A percentile compares a stretch with the other conserved stretches of the same genome.
These are phyloP conservation scores for Verticillium isaacii DNA, from an alignment of 2,329 filamentous ascomycete species.

Conservation along the genomic window DNA sequence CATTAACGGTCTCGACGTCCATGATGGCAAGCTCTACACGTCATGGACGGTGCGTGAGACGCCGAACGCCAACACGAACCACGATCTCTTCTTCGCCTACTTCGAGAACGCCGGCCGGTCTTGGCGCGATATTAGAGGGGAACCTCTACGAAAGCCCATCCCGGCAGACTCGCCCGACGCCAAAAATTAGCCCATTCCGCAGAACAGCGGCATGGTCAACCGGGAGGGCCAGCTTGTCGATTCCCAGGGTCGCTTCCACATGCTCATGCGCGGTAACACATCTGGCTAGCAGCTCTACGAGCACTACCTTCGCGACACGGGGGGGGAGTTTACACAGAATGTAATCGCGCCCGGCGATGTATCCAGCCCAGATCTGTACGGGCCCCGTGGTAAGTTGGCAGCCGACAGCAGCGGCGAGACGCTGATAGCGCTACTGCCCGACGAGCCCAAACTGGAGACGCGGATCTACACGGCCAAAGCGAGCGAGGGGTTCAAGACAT, in stretches of 20 bases:
- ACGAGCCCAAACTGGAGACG: constrained; percentile 4
- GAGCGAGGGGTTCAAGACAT: constrained; percentile 3
- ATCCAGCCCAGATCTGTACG: constrained; percentile 9
- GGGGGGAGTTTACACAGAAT: constrained; percentile 9
- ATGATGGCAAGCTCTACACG: too few relatives aligned
- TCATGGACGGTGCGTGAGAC: too few relatives aligned
- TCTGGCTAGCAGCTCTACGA: constrained; percentile 10
- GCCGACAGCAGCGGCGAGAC: constrained; percentile 8
- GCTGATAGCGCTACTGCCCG: constrained; percentile 13
- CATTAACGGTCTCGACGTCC: constrained; percentile 13
- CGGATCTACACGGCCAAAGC: constrained; percentile 9
- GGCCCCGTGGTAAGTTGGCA: constrained; percentile 12
- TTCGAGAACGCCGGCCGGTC: constrained; percentile 10
- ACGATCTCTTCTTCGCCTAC: constrained; percentile 14
- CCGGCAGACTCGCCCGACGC: not conserved
- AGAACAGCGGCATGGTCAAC: constrained; percentile 14
- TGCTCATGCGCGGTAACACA: constrained; percentile 11
- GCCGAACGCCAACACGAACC: constrained; percentile 14
- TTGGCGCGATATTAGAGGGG: constrained; percentile 12
- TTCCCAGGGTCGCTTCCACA: constrained; percentile 10
- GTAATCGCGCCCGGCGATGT: constrained; percentile 7
- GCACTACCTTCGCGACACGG: constrained; percentile 9
- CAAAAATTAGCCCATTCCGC: constrained; percentile 9
- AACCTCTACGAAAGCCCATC: constrained; percentile 1
- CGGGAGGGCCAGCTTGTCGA: constrained; percentile 15